Evolutionary conservation across 768 basidiomycete species (phyloP).

Genomic region (Auriscalpium vulgare): DNA sequence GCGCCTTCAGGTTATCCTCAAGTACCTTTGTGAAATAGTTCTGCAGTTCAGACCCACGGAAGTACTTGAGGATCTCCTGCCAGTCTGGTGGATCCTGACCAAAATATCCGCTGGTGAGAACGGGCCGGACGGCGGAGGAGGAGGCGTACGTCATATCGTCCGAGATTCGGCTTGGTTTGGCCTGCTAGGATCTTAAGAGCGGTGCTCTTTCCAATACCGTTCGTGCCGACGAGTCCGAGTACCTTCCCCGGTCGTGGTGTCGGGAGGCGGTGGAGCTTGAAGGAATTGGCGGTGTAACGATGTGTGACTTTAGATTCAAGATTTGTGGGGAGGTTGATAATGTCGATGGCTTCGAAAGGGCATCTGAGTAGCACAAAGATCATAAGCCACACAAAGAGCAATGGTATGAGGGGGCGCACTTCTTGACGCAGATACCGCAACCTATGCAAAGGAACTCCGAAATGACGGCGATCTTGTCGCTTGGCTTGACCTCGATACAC

Average conservation of each 20-base stretch:
- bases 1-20: slow-evolving; percentile 97
- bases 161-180: slow-evolving; percentile 95
- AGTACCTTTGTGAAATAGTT: slow-evolving; percentile 99
- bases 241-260: slow-evolving; percentile 97
- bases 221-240: slow-evolving; percentile 96
- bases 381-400: neutral
- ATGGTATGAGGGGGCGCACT: slow-evolving; percentile 45
- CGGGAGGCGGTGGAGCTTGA: slow-evolving; percentile 97
- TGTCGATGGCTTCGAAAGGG: slow-evolving; percentile 97
- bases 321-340: slow-evolving; percentile 98
- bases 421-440: slow-evolving; percentile 99
- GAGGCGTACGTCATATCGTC: slow-evolving; percentile 80
- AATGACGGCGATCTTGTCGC: slow-evolving; percentile 97
- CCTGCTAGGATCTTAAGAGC: slow-evolving; percentile 95
- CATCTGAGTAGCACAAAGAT: slow-evolving; percentile 46
- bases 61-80: slow-evolving; percentile 97
- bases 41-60: slow-evolving; percentile 96
- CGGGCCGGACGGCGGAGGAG: neutral
- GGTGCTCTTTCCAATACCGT: slow-evolving; percentile 99
- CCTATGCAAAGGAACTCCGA: slow-evolving; percentile 99
- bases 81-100: slow-evolving; percentile 92
- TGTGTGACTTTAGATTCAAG: slow-evolving; percentile 94
- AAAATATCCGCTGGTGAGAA: neutral
- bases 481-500: slow-evolving; percentile 94
- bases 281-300: slow-evolving; percentile 96